A percentile compares a stretch with the other conserved stretches of the same genome.
These are phyloP conservation scores for Friedmanniomyces simplex DNA, from an alignment of 495 filamentous ascomycete genomes.

Conservation along the genomic window DNA sequence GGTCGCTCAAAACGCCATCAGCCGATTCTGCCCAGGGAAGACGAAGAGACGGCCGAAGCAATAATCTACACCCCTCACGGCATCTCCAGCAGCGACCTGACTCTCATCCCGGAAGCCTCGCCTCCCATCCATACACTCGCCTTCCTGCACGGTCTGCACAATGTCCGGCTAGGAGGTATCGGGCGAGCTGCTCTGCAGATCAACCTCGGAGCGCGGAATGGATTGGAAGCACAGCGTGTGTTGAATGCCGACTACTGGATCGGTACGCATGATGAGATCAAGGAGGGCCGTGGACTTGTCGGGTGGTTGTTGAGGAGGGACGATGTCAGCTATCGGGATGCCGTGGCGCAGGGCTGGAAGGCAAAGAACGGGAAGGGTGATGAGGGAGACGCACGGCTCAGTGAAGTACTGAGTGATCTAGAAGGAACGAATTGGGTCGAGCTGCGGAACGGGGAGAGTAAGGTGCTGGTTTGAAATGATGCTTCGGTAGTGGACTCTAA, in stretches of 20 bases:
- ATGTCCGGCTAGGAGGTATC: conserved; percentile 33
- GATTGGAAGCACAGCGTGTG: conserved; percentile 37
- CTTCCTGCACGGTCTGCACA: conserved; percentile 47
- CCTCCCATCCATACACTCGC: conserved; percentile 38
- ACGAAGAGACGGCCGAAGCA: conserved; percentile 30
- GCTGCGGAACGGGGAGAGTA: conserved; percentile 36
- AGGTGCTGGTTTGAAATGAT: conserved; percentile 31
- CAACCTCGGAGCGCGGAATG: conserved; percentile 47
- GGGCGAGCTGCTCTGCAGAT: conserved; percentile 33
- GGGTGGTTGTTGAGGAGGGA: conserved; percentile 39
- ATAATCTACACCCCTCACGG: conserved; percentile 52
- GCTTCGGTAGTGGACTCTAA: too few relatives aligned
- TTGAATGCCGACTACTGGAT: conserved; percentile 46
- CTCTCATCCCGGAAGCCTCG: conserved; percentile 26
- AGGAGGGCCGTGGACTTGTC: conserved; percentile 42
- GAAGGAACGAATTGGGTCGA: conserved; percentile 33
- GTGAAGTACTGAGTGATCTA: conserved; percentile 13
- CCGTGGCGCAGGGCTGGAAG: conserved; percentile 31
- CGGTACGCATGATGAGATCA: conserved; percentile 48
- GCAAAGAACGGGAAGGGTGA: conserved; percentile 1
- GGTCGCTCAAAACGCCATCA: neutral
- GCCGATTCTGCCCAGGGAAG: conserved; percentile 9
- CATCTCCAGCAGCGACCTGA: conserved; percentile 33
- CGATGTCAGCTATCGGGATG: conserved; percentile 35
- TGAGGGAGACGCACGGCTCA: conserved; percentile 13